These are phyloP conservation scores for Viridothelium virens DNA, from an alignment of 495 filamentous ascomycete genomes.

Conservation along the genomic window DNA sequence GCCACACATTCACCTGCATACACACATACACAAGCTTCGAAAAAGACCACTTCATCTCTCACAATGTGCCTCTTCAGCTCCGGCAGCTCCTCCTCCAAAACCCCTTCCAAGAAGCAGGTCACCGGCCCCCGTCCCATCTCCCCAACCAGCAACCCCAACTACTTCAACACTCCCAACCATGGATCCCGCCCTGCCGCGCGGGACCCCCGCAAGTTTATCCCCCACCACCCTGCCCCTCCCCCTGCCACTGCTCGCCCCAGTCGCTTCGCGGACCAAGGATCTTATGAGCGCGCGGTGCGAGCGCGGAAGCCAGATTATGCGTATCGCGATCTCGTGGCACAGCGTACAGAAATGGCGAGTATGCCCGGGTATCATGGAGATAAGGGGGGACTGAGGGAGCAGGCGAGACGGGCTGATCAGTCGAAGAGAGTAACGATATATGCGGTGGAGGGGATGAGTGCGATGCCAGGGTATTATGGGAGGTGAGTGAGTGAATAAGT, in stretches of 20 bases:
- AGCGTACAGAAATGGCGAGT: not conserved
- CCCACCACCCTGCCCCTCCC: no score
- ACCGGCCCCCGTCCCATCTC: no score
- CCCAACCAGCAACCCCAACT: no score
- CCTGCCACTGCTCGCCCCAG: not conserved
- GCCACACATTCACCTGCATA: no score
- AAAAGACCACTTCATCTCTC: no score
- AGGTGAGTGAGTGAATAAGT: not conserved
- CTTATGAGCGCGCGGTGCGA: not conserved
- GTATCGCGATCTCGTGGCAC: not conserved
- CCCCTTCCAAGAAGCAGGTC: no score
- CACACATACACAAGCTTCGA: no score
- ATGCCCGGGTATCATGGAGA: not conserved
- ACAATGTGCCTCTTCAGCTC: no score
- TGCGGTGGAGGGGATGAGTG: not conserved
- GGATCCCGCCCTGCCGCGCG: no score
- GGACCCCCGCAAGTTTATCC: no score
- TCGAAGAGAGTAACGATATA: not conserved
- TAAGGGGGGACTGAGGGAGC: not conserved
- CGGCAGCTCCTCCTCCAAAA: no score
- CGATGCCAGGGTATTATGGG: conserved; percentile 6
- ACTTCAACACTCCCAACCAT: no score
- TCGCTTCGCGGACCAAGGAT: not conserved
- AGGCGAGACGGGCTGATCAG: not conserved
- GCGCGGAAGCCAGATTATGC: not conserved